Evolutionary conservation across 441 rosid species (phyloP).

Genomic region (Macaranga tanarius): DNA sequence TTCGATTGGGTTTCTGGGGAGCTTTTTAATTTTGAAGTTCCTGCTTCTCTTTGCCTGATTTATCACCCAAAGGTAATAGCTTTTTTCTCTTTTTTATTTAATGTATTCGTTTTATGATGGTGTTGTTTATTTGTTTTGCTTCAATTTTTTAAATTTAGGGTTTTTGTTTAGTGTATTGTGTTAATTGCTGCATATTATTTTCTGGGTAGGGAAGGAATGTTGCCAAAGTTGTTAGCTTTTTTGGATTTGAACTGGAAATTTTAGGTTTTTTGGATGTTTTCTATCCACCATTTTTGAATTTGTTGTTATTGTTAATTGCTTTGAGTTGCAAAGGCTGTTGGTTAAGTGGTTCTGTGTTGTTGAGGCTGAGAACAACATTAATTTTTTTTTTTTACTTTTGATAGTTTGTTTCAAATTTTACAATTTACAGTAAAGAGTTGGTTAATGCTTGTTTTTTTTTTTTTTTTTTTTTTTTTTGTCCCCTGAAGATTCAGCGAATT

Average conservation of each 20-base stretch:
- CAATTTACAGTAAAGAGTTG: too few relatives aligned
- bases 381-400: too few relatives aligned
- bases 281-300: neutral
- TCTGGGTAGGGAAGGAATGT: neutral
- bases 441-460: too few relatives aligned
- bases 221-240: neutral
- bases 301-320: neutral
- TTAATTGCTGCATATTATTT: slow-evolving; percentile 1
- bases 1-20: neutral
- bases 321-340: neutral
- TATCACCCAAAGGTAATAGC: slow-evolving; percentile 12
- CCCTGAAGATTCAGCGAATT: neutral
- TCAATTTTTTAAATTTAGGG: neutral
- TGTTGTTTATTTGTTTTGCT: neutral
- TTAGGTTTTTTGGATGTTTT: neutral
- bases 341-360: neutral
- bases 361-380: slow-evolving; percentile 4
- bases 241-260: neutral
- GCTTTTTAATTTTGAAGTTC: neutral
- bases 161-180: neutral
- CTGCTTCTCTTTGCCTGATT: neutral
- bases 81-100: neutral
- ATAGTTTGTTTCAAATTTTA: too few relatives aligned
- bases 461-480: neutral
- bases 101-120: neutral